Evolutionary conservation across 495 filamentous ascomycete genomes (phyloP).

Genomic region (Penicillium riverlandense): DNA sequence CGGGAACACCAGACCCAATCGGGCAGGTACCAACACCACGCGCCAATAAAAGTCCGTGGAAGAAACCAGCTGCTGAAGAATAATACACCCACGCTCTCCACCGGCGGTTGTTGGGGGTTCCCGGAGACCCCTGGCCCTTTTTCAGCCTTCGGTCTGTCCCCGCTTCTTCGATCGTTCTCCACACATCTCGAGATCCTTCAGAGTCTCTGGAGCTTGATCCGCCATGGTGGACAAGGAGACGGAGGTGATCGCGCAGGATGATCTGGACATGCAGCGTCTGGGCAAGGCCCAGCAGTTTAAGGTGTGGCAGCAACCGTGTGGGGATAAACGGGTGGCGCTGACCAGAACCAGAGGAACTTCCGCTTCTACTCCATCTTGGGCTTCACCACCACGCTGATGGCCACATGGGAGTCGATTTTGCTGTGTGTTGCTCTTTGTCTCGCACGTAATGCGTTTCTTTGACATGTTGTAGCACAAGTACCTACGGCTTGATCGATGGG

Average conservation of each 20-base stretch:
- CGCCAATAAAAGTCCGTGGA: too few relatives aligned
- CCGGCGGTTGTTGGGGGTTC: too few relatives aligned
- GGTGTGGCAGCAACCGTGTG: slow-evolving; percentile 11
- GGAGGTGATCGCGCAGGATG: slow-evolving; percentile 23
- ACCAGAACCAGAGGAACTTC: slow-evolving; percentile 32
- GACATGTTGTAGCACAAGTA: slow-evolving; percentile 18
- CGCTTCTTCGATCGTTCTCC: too few relatives aligned
- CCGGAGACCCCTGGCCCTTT: too few relatives aligned
- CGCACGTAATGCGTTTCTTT: not conserved
- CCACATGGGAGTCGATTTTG: slow-evolving; percentile 41
- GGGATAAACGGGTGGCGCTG: slow-evolving; percentile 1
- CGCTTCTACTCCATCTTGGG: slow-evolving; percentile 39
- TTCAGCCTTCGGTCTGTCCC: too few relatives aligned
- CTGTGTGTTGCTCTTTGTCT: slow-evolving; percentile 15
- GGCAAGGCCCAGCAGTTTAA: slow-evolving; percentile 34
- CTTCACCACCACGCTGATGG: slow-evolving; percentile 40
- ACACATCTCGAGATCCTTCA: too few relatives aligned
- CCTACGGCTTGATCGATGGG: slow-evolving; percentile 34
- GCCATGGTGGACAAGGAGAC: slow-evolving; percentile 10
- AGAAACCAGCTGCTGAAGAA: too few relatives aligned
- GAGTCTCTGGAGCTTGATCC: not conserved
- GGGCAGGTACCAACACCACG: too few relatives aligned
- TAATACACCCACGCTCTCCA: too few relatives aligned
- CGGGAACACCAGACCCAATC: too few relatives aligned
- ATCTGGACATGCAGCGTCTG: slow-evolving; percentile 32